Evolutionary conservation across 768 basidiomycete species (phyloP).

Genomic region (Sporobolomyces pararoseus): DNA sequence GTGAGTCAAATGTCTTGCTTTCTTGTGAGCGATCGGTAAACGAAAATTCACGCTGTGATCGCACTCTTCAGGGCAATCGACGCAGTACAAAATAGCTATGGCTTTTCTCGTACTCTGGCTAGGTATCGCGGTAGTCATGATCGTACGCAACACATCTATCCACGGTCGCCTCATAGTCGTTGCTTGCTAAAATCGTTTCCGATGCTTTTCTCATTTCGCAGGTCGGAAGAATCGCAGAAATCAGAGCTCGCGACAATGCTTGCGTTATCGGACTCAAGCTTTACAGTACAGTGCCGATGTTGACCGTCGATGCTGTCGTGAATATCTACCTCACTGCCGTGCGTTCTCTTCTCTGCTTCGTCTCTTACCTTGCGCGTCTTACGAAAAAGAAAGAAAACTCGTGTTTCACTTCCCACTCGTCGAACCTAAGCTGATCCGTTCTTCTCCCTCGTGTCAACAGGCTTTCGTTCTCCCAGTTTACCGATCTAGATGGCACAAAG

Average conservation of each 20-base stretch:
- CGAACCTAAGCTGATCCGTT: no score
- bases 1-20: no score
- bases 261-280: slow-evolving; percentile 41
- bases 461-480: slow-evolving; percentile 35
- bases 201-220: no score
- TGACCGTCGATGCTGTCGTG: slow-evolving; percentile 32
- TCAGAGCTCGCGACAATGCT: slow-evolving; percentile 17
- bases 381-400: no score
- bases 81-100: slow-evolving; percentile 33
- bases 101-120: slow-evolving; percentile 10
- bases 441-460: no score
- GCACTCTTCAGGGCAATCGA: slow-evolving; percentile 28
- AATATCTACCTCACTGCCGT: slow-evolving; percentile 40
- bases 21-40: no score
- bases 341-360: not conserved
- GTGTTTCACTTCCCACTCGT: no score
- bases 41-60: no score
- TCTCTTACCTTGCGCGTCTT: not conserved
- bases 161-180: no score
- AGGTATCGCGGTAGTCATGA: slow-evolving; percentile 13
- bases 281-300: slow-evolving; percentile 25
- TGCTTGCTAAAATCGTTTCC: no score
- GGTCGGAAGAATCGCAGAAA: slow-evolving; percentile 22
- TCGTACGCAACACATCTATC: slow-evolving; percentile 1
- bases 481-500: slow-evolving; percentile 25